A percentile compares a stretch with the other conserved stretches of the same genome.
phyloP scores from a whole-genome alignment of 2,329 filamentous ascomycete genomes.

The Talaromyces rugulosus region DNA sequence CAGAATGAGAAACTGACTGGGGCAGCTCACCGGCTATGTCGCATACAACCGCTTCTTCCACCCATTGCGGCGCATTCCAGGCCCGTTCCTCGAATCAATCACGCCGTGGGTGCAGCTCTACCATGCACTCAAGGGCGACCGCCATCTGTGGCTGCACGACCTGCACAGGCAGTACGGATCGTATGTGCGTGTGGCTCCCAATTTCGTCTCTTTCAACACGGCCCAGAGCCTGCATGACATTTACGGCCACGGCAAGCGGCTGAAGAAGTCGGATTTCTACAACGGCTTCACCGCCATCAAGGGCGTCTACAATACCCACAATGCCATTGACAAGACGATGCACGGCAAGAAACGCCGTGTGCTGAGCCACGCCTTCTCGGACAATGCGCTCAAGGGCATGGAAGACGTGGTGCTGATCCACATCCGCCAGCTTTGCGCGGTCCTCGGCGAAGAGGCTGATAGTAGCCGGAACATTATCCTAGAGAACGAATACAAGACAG shows the following conservation, averaged over 20 bases:
- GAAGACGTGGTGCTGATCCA: constrained; percentile 64
- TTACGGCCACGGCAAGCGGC: constrained; percentile 36
- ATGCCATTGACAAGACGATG: constrained; percentile 62
- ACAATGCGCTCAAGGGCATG: constrained; percentile 63
- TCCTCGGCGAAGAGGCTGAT: constrained; percentile 19
- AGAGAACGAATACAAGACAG: constrained; percentile 9
- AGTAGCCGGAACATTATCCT: constrained; percentile 14
- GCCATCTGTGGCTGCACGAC: constrained; percentile 68
- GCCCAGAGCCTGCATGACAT: constrained; percentile 51
- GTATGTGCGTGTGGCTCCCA: constrained; percentile 72
- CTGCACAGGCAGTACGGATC: constrained; percentile 67
- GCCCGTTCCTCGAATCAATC: constrained; percentile 27
- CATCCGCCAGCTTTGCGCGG: constrained; percentile 60
- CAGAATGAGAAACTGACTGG: neutral
- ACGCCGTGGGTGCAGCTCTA: constrained; percentile 59
- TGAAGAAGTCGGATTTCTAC: constrained; percentile 67
- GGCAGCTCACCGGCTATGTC: constrained; percentile 25
- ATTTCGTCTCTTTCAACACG: constrained; percentile 73
- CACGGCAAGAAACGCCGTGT: constrained; percentile 70
- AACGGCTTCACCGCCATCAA: constrained; percentile 66
- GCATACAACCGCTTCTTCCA: constrained; percentile 34
- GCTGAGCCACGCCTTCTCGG: constrained; percentile 67
- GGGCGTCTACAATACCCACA: constrained; percentile 66
- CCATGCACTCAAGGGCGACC: constrained; percentile 69
- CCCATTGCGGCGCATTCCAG: constrained; percentile 28